Base-by-base conservation (phyloP, 2,329 filamentous ascomycete genomes). In the Curvularia eragrostidis region DNA sequence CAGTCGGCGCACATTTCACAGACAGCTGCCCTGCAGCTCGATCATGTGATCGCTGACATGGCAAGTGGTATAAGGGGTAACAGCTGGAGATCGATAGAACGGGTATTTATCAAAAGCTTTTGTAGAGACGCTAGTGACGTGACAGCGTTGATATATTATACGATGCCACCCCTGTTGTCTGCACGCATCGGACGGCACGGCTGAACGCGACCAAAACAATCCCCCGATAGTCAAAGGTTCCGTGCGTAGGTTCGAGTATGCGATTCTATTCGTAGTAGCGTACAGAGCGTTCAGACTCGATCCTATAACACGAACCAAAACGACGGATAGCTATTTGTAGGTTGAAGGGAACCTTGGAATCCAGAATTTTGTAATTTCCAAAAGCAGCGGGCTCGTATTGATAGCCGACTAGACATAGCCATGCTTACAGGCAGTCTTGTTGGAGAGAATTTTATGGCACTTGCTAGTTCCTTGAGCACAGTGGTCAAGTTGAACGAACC, bases 401-500 rank as follows among this genome's bases (percentile, higher is more conserved):
- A 43, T 43, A n/a, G 41, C 41, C 21, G 41, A 43, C 21, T 55
- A 26, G 57, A 59, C n/a, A 57, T 58, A 42, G 51, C 64, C 7
- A 52, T 63, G 12, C 50, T 62, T 44, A 34, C 52, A 21, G 56
- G 54, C 8, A 60, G 41, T n/a, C 46, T 52, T 21, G 28, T 48
- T 39, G 61, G 61, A 21, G 55, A 60, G 30, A 42, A 52, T 18
- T 57, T 52, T 2, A 60, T 54, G 26, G 46, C 61, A 54, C 30
- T 69, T 21, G 41, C 59, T 23, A 58, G 56, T 39, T 49, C 57
- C 15, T 64, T 58, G 12, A 61, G 60, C 15, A 62, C 55, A 43
- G 56, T 59, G 21, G 64, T 68, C 34, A 56, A 47, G 48, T 62
- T 65, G 49, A 65, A 67, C 52, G 58, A 67, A 51, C 57, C 67